Percentiles rank a stretch among this genome's conserved stretches.
phyloP scores from a whole-genome alignment of 2,329 filamentous ascomycete species.

The Talaromyces atroroseus region DNA sequence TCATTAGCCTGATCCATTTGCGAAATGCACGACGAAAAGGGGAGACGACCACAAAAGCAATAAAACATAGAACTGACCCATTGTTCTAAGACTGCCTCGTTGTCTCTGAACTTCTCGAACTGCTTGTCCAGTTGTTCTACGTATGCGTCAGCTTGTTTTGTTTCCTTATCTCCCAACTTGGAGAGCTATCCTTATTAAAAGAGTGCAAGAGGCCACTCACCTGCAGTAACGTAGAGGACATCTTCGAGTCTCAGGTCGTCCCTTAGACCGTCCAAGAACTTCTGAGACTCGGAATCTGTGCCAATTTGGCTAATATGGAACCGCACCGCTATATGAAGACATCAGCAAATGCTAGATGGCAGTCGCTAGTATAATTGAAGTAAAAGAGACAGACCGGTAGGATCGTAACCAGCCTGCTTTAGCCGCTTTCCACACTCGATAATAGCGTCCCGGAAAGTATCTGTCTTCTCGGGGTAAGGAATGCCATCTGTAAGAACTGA shows the following conservation, averaged over 20 bases:
- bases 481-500: not conserved
- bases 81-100: not conserved
- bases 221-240: not conserved
- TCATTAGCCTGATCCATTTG: not conserved
- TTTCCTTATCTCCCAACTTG: not conserved
- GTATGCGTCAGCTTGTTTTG: not conserved
- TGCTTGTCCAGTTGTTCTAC: not conserved
- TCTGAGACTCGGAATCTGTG: not conserved
- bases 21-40: not conserved
- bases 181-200: not conserved
- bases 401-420: not conserved
- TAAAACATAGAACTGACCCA: not conserved
- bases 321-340: not conserved
- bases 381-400: not conserved
- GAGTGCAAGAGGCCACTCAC: not conserved
- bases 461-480: not conserved
- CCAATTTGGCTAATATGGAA: slow-evolving; percentile 5
- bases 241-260: not conserved
- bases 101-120: not conserved
- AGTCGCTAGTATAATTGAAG: too few species aligned
- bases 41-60: not conserved
- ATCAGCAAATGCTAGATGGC: not conserved
- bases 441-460: not conserved
- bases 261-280: not conserved
- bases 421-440: not conserved